phyloP scores from a whole-genome alignment of 306 rosid species.

The Senna siamea region DNA sequence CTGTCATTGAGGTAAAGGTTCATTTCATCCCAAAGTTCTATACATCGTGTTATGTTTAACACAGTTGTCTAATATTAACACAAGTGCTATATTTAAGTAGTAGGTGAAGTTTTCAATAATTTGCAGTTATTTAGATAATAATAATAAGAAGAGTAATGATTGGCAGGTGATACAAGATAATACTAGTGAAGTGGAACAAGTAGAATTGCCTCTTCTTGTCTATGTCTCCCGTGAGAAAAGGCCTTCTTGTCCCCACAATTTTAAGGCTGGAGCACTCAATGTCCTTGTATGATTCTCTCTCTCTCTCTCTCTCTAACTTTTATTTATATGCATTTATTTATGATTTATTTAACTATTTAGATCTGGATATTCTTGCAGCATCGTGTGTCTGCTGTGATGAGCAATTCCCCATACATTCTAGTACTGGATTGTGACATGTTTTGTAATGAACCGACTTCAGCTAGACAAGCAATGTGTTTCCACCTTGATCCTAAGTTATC shows the following conservation, averaged over 20 bases:
- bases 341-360: background rate
- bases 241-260: slow-evolving; percentile 54
- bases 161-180: slow-evolving; percentile 47
- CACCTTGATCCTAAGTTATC: slow-evolving; percentile 60
- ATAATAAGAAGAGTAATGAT: background rate
- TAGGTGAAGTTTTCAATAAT: background rate
- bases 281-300: slow-evolving; percentile 48
- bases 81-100: background rate
- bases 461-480: slow-evolving; percentile 71
- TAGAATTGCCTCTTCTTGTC: slow-evolving; percentile 55
- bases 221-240: slow-evolving; percentile 72
- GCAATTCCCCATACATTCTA: slow-evolving; percentile 63
- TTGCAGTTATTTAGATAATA: background rate
- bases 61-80: background rate
- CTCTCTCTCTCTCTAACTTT: background rate
- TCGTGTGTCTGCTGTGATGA: slow-evolving; percentile 64
- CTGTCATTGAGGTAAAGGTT: slow-evolving; percentile 54
- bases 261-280: slow-evolving; percentile 77
- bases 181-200: slow-evolving; percentile 34
- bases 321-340: background rate
- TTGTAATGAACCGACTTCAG: slow-evolving; percentile 61
- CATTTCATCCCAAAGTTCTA: background rate
- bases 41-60: no score
- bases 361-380: slow-evolving; percentile 43
- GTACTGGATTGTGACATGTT: slow-evolving; percentile 77